Evolutionary conservation across 148 eudicot species (phyloP).

Genomic region (Talinum fruticosum): DNA sequence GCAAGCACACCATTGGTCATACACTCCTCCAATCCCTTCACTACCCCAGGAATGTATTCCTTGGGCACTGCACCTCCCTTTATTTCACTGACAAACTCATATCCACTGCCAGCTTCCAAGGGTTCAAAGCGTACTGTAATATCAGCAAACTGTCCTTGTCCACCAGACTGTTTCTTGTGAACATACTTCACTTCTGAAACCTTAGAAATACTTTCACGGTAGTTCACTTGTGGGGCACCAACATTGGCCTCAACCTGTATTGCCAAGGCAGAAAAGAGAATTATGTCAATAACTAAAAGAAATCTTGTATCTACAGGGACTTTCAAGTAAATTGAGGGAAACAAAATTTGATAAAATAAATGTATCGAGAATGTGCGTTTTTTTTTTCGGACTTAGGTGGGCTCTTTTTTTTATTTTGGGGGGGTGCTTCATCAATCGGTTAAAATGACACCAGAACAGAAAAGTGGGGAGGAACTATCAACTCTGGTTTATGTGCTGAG

Average conservation of each 20-base stretch:
- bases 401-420: neutral
- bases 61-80: constrained; percentile 93
- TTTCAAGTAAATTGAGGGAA: neutral
- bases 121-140: constrained; percentile 85
- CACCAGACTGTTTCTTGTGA: constrained; percentile 98
- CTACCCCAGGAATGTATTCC: constrained; percentile 90
- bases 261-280: neutral
- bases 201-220: constrained; percentile 89
- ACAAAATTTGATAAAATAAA: neutral
- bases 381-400: too few species aligned
- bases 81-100: constrained; percentile 89
- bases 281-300: constrained; percentile 5
- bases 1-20: constrained; percentile 87
- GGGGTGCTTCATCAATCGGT: neutral
- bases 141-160: constrained; percentile 95
- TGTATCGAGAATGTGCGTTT: neutral
- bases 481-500: neutral
- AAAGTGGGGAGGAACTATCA: neutral
- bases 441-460: neutral
- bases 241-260: constrained; percentile 95
- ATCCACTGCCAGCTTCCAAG: constrained; percentile 78
- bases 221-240: constrained; percentile 98
- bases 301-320: neutral
- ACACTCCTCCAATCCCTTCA: constrained; percentile 88
- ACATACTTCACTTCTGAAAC: constrained; percentile 66